Base-by-base conservation (phyloP, 192 early-diverging fungal species). In the Chytriomyces confervae region DNA sequence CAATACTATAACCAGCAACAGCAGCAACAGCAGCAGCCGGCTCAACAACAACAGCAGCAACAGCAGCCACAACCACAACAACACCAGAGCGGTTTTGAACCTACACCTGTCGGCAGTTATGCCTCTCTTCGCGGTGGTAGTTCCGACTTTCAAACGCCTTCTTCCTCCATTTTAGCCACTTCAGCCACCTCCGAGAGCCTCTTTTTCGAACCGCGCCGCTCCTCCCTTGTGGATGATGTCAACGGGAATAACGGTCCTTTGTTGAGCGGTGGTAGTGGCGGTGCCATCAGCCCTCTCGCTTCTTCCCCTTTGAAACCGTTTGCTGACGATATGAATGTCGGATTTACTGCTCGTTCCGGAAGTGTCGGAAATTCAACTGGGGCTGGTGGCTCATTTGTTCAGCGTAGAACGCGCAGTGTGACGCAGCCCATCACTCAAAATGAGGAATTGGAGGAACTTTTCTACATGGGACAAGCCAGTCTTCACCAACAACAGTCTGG, bases 351-450 rank as follows among this genome's bases (percentile, higher is more conserved):
- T 16, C 62, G 62, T 23, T 11, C n/a, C 29, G 10, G 18, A 0
- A 27, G n/a, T 11, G n/a, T 10, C 10, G 62, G 18, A 10, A 64
- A 27, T 29, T 43, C 66, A 3, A 13, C 66, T 7, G 10, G 20
- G 10, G 10, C 62, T 27, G 29, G 27, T 29, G 62, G n/a, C 16
- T 11, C 43, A 18, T 47, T 13, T 29, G 10, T 29, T 10, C 72
- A 74, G 45, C 72, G 72, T 4, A 13, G 72, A 7, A 74, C 72
- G 1, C 23, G 72, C 44, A 74, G 72, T 27, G 72, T 62, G 10
- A 74, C 72, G 16, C 72, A 74, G 50, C 72, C 72, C 8, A 27
- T 74, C 10, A 74, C 72, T 7, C 60, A 61, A 18, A 47, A 16
- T 13, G 72, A 74, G 44, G 72, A 74, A 27, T 49, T 62, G 16